Conservation (phyloP, 805 yeast genomes). For the Wickerhamiella sorbophila region DNA sequence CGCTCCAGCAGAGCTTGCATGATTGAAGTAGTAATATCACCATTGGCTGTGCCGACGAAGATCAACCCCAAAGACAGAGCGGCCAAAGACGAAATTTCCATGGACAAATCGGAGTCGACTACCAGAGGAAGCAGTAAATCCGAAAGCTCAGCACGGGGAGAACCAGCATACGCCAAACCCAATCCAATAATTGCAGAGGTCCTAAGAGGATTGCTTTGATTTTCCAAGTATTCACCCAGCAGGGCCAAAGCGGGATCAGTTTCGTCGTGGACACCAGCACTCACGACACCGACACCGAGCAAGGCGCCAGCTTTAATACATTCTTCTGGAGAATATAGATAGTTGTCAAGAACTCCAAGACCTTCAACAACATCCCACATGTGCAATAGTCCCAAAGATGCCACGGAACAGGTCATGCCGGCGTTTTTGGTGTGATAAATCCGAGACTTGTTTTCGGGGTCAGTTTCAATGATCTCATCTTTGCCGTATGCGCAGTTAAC, state of each 20-base stretch:
- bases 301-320: slow-evolving; percentile 94
- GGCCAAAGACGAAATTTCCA: slow-evolving; percentile 74
- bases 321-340: slow-evolving; percentile 68
- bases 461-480: slow-evolving; percentile 58
- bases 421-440: slow-evolving; percentile 81
- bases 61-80: slow-evolving; percentile 88
- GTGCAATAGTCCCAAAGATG: slow-evolving; percentile 75
- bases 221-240: slow-evolving; percentile 63
- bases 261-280: slow-evolving; percentile 89
- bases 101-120: slow-evolving; percentile 54
- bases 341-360: slow-evolving; percentile 76
- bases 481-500: slow-evolving; percentile 82
- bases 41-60: slow-evolving; percentile 90
- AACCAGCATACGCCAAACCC: slow-evolving; percentile 91
- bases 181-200: slow-evolving; percentile 80
- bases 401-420: slow-evolving; percentile 86
- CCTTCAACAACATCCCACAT: slow-evolving; percentile 90
- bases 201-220: slow-evolving; percentile 46
- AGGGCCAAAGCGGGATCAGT: slow-evolving; percentile 83
- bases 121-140: slow-evolving; percentile 69
- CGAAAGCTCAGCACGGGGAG: slow-evolving; percentile 71
- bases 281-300: slow-evolving; percentile 84
- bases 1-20: slow-evolving; percentile 83
- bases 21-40: slow-evolving; percentile 85
- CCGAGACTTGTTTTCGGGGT: slow-evolving; percentile 66